Evolutionary conservation across 1,284 basidiomycete genomes (phyloP).

Genomic region (Microbotryum violaceum): DNA sequence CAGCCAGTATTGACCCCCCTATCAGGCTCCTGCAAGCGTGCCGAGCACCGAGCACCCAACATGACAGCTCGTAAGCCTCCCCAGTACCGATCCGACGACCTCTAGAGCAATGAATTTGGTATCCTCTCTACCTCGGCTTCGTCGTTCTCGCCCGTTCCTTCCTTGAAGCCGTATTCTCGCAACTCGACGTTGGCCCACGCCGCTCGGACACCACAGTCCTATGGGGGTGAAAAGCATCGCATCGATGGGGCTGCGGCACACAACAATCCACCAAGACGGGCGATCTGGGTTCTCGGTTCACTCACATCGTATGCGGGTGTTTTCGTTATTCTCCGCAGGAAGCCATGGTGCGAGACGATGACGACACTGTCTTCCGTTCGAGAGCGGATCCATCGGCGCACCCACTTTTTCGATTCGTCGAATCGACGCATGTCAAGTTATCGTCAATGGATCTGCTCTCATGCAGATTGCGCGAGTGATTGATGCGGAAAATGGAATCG

Average conservation of each 20-base stretch:
- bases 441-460: too few relatives aligned
- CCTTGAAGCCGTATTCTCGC: constrained; percentile 24
- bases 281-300: neutral
- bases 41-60: too few relatives aligned
- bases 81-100: too few relatives aligned
- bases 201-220: neutral
- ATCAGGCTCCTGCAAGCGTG: too few relatives aligned
- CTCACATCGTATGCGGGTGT: constrained; percentile 16
- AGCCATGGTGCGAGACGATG: constrained; percentile 25
- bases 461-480: too few relatives aligned
- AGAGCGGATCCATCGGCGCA: constrained; percentile 16
- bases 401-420: constrained; percentile 10
- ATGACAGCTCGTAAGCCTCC: too few relatives aligned
- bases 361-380: constrained; percentile 17
- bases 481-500: too few relatives aligned
- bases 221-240: too few relatives aligned
- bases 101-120: constrained; percentile 5
- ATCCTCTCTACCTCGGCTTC: constrained; percentile 27
- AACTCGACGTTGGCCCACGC: constrained; percentile 26
- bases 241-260: neutral
- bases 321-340: constrained; percentile 21
- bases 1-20: too few relatives aligned
- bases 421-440: too few relatives aligned
- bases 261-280: neutral
- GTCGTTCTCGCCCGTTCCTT: constrained; percentile 11